Evolutionary conservation across 2,329 filamentous ascomycete species (phyloP).

Genomic region (Fusarium palustre): DNA sequence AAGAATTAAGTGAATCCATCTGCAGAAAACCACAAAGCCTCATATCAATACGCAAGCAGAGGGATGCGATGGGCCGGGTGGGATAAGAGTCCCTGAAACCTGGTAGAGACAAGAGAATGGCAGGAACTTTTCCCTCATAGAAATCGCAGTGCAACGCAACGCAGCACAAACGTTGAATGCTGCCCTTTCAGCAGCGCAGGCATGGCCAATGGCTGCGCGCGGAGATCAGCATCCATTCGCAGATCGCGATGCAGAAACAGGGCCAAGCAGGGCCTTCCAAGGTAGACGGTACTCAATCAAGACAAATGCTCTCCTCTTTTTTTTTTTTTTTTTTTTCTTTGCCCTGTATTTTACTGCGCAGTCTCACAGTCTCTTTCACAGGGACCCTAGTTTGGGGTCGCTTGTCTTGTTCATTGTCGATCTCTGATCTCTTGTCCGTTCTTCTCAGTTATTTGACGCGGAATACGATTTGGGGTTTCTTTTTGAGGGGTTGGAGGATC

Average conservation of each 20-base stretch:
- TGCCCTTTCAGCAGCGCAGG: slow-evolving; percentile 15
- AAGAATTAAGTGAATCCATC: background rate
- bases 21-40: background rate
- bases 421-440: slow-evolving; percentile 14
- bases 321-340: too few relatives aligned
- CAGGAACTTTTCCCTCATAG: slow-evolving; percentile 5
- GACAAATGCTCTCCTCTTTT: slow-evolving; percentile 12
- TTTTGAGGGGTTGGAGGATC: slow-evolving; percentile 1
- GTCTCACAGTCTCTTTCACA: background rate
- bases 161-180: slow-evolving; percentile 5
- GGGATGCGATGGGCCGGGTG: background rate
- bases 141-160: background rate
- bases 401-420: slow-evolving; percentile 23
- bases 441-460: background rate
- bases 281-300: slow-evolving; percentile 30
- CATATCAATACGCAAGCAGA: background rate
- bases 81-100: background rate
- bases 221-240: slow-evolving; percentile 18
- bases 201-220: slow-evolving; percentile 17
- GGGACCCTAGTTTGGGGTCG: slow-evolving; percentile 24
- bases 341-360: background rate
- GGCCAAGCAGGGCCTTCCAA: slow-evolving; percentile 9
- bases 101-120: background rate
- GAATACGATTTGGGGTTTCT: slow-evolving; percentile 4
- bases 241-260: slow-evolving; percentile 34